phyloP scores from a whole-genome alignment of 2,329 filamentous ascomycete genomes.

The Cucurbitaria berberidis region DNA sequence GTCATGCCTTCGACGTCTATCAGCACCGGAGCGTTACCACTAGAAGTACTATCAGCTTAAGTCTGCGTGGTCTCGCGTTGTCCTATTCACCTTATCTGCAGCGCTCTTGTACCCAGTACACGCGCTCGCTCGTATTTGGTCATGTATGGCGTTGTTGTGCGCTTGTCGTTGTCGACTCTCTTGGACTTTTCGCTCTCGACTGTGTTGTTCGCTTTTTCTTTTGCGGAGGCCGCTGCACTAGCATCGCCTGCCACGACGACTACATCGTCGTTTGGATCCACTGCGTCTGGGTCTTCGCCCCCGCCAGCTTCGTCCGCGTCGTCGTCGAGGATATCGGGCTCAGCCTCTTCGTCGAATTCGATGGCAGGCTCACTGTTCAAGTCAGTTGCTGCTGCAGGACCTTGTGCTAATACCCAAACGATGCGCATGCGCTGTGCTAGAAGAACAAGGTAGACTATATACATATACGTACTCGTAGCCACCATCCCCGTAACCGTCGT shows the following conservation, averaged over 20 bases:
- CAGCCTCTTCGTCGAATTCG: slow-evolving; percentile 66
- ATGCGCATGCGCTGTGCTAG: slow-evolving; percentile 15
- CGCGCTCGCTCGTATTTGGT: slow-evolving; percentile 98
- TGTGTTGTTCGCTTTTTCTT: slow-evolving; percentile 57
- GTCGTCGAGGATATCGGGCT: slow-evolving; percentile 68
- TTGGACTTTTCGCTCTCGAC: slow-evolving; percentile 71
- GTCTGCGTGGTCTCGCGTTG: background rate
- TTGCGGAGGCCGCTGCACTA: slow-evolving; percentile 54
- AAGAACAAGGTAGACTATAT: slow-evolving; percentile 7
- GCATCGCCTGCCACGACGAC: slow-evolving; percentile 59
- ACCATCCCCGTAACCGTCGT: slow-evolving; percentile 44
- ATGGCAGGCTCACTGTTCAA: slow-evolving; percentile 46
- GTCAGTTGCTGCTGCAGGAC: slow-evolving; percentile 18
- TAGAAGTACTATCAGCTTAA: slow-evolving; percentile 44
- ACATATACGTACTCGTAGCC: slow-evolving; percentile 39
- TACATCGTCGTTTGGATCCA: slow-evolving; percentile 47
- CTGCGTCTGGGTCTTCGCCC: slow-evolving; percentile 42
- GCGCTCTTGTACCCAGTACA: slow-evolving; percentile 87
- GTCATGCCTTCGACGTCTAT: slow-evolving; percentile 98
- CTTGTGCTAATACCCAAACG: background rate
- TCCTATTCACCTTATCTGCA: slow-evolving; percentile 78
- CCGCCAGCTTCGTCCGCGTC: slow-evolving; percentile 61
- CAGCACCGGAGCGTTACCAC: slow-evolving; percentile 96
- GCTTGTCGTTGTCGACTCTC: slow-evolving; percentile 86
- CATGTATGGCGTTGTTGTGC: slow-evolving; percentile 97